These are phyloP conservation scores for Bidens hawaiensis DNA, from an alignment of 140 eudicot species.

Conservation along the genomic window DNA sequence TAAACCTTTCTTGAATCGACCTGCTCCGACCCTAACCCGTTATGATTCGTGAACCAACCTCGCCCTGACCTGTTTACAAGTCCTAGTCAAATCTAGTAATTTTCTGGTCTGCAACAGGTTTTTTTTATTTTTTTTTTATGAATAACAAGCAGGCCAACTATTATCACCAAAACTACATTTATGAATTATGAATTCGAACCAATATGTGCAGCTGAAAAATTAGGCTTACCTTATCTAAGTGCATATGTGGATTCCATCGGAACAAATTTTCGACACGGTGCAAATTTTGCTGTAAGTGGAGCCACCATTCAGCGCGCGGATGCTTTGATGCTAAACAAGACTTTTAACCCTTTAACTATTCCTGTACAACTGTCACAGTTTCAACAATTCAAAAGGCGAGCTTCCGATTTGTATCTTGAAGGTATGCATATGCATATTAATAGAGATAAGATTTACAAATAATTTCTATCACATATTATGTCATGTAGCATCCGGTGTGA, in stretches of 20 bases:
- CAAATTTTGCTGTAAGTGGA: conserved; percentile 55
- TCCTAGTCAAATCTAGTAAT: no score
- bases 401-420: conserved; percentile 29
- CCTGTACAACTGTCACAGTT: conserved; percentile 43
- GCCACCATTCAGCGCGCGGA: conserved; percentile 43
- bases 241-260: conserved; percentile 57
- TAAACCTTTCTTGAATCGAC: no score
- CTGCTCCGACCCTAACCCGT: no score
- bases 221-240: conserved; percentile 50
- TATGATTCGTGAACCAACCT: no score
- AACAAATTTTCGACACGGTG: conserved; percentile 45
- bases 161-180: no score
- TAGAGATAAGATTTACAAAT: background rate
- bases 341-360: conserved; percentile 42
- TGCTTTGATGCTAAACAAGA: conserved; percentile 28
- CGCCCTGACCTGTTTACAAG: no score
- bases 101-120: no score
- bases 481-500: background rate
- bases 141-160: no score
- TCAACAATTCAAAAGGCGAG: conserved; percentile 33
- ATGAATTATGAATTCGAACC: conserved; percentile 10
- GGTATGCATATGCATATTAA: conserved; percentile 18
- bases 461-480: no score
- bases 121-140: background rate
- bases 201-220: conserved; percentile 38